Percentiles rank a stretch among this genome's conserved stretches.
Conservation (phyloP, 805 yeast species). For the Cyberlindnera subsufficiens region DNA sequence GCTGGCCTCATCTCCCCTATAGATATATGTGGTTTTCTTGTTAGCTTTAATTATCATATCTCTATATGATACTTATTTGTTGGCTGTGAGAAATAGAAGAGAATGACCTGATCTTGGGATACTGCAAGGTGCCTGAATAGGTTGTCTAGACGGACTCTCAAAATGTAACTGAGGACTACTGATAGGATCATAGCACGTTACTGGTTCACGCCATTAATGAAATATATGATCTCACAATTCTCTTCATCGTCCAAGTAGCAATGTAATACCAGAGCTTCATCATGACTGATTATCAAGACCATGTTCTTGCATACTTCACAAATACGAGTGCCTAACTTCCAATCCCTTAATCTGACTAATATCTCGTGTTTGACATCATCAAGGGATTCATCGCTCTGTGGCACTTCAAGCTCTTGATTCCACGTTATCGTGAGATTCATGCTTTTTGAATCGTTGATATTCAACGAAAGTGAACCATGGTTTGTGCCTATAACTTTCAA, state of each 20-base stretch:
- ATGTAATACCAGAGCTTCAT: constrained; percentile 57
- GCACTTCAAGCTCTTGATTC: constrained; percentile 47
- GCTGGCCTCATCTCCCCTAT: too few relatives aligned
- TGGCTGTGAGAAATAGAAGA: too few relatives aligned
- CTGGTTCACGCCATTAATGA: constrained; percentile 31
- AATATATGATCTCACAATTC: constrained; percentile 60
- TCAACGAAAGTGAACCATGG: constrained; percentile 44
- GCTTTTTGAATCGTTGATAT: constrained; percentile 49
- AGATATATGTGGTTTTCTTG: too few relatives aligned
- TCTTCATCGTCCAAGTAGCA: constrained; percentile 61
- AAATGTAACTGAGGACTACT: too few relatives aligned
- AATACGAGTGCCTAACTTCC: constrained; percentile 60
- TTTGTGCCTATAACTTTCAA: constrained; percentile 45
- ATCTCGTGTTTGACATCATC: constrained; percentile 37
- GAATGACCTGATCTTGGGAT: too few relatives aligned
- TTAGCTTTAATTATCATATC: too few relatives aligned
- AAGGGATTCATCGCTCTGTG: background rate
- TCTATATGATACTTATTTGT: too few relatives aligned
- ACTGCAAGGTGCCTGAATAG: too few relatives aligned
- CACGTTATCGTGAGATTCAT: constrained; percentile 48
- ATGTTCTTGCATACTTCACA: constrained; percentile 58
- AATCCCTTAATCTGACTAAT: constrained; percentile 51
- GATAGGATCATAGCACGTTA: background rate
- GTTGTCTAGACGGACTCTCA: too few relatives aligned
- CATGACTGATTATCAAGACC: constrained; percentile 50